Conservation (phyloP, 2,329 filamentous ascomycete genomes). For the Exophiala calicioides region DNA sequence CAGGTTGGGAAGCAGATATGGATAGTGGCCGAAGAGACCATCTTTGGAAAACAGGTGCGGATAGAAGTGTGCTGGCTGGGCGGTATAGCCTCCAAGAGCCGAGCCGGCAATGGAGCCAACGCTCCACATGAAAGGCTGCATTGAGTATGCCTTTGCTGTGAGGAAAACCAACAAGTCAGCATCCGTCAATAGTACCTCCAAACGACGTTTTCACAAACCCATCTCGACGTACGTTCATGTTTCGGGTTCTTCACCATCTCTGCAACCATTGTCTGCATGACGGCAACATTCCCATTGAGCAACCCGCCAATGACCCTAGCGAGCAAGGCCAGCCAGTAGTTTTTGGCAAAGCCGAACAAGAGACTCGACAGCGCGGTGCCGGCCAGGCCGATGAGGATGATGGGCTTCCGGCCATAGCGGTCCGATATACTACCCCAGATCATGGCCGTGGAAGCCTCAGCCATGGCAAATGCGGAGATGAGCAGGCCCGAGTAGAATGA, state of each 20-base stretch:
- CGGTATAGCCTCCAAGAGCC: slow-evolving; percentile 25
- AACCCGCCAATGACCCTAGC: slow-evolving; percentile 58
- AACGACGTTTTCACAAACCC: too few species aligned
- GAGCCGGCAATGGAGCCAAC: slow-evolving; percentile 27
- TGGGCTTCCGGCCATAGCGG: slow-evolving; percentile 40
- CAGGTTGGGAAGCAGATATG: slow-evolving; percentile 29
- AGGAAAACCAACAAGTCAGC: neutral
- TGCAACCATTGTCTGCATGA: slow-evolving; percentile 72
- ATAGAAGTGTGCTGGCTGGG: slow-evolving; percentile 26
- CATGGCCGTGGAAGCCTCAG: slow-evolving; percentile 47
- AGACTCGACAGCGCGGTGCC: slow-evolving; percentile 45
- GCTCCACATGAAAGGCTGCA: slow-evolving; percentile 29
- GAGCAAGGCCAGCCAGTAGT: slow-evolving; percentile 47
- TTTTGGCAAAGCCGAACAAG: slow-evolving; percentile 45
- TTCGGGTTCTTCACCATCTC: slow-evolving; percentile 66
- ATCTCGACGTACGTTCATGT: slow-evolving; percentile 43
- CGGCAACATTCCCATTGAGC: slow-evolving; percentile 71
- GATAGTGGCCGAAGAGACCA: slow-evolving; percentile 28
- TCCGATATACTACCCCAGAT: slow-evolving; percentile 48
- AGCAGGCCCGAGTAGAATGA: slow-evolving; percentile 32
- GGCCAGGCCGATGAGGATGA: slow-evolving; percentile 40
- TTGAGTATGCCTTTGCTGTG: slow-evolving; percentile 24
- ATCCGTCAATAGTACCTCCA: neutral
- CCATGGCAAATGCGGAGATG: slow-evolving; percentile 48
- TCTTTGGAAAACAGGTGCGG: slow-evolving; percentile 22